Evolutionary conservation across 306 rosid genomes (phyloP), one percentile per base, ranked within the genome.

Genomic region (Quercus gilva): DNA sequence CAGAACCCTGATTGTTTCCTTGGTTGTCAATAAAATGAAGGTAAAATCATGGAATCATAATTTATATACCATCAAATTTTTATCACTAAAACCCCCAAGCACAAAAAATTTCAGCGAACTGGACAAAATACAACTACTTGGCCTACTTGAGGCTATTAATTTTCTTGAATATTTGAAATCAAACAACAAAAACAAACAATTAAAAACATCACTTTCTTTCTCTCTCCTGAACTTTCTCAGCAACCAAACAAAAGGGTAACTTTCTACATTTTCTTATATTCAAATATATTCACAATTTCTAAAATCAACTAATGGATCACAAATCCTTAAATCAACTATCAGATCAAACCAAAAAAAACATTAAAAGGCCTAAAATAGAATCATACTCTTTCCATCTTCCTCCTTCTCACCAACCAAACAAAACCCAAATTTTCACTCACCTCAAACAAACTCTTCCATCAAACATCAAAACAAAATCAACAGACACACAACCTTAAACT

Each of bases 231-330:
- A 74, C 43, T 85, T 76, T 81, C 86, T 35, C 84, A 71, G 85
- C 80, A 86, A 82, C 80, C 79, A 87, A 89, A 85, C 91, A 88
- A 84, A 78, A 64, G 29, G 58, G 56, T 55, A 59, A 35, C 37
- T 67, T 67, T 67, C 28, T 33, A 19, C 11, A 65, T 59, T 76
- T 60, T 73, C 70, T 45, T 11, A 53, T 10, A 15, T 10, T 26
- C 73, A 14, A 68, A 45, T 35, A 18, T 31, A 6, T 17, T 2
- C 10, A 17, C 5, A 71, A 55, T 28, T 20, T 7, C 69, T 31
- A 23, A 71, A 76, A 64, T 49, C 55, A 74, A 61, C 73, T 23
- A 55, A 11, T 25, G 55, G 52, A 65, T 17, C 52, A 51, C 2
- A 71, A 55, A 37, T 20, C 12, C 69, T 41, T 15, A 71, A 76